phyloP scores from a whole-genome alignment of 1,284 basidiomycete species.

The Laetiporus sulphureus region DNA sequence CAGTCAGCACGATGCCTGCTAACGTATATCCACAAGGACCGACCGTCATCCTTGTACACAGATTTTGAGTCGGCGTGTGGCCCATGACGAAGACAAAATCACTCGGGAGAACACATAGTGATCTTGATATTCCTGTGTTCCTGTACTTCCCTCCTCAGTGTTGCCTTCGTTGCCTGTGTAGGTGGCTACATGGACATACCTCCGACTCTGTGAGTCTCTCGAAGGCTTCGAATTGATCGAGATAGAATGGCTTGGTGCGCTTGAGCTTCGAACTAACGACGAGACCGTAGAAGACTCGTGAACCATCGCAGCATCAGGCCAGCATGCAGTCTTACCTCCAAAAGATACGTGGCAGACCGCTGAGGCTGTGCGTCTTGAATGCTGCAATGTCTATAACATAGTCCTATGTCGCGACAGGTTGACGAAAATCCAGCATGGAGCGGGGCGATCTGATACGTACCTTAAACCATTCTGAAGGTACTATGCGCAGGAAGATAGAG shows the following conservation, averaged over 20 bases:
- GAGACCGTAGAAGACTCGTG: too few relatives aligned
- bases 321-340: conserved; percentile 29
- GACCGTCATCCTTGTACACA: conserved; percentile 58
- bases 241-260: conserved; percentile 55
- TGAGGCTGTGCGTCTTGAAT: conserved; percentile 36
- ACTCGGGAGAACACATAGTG: conserved; percentile 70
- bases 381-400: conserved; percentile 37
- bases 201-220: conserved; percentile 49
- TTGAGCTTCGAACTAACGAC: conserved; percentile 48
- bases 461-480: conserved; percentile 32
- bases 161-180: too few relatives aligned
- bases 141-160: too few relatives aligned
- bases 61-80: conserved; percentile 51
- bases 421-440: not conserved
- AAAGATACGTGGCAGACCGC: conserved; percentile 43
- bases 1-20: conserved; percentile 2
- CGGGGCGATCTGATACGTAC: conserved; percentile 10
- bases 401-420: conserved; percentile 18
- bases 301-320: not conserved
- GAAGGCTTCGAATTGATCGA: conserved; percentile 54
- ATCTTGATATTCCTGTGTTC: conserved; percentile 67
- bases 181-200: too few relatives aligned
- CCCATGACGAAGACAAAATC: conserved; percentile 72
- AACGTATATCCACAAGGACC: conserved; percentile 6
- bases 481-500: conserved; percentile 18